Evolutionary conservation across 2,329 filamentous ascomycete species (phyloP).

Genomic region (Fusarium caatingaense): DNA sequence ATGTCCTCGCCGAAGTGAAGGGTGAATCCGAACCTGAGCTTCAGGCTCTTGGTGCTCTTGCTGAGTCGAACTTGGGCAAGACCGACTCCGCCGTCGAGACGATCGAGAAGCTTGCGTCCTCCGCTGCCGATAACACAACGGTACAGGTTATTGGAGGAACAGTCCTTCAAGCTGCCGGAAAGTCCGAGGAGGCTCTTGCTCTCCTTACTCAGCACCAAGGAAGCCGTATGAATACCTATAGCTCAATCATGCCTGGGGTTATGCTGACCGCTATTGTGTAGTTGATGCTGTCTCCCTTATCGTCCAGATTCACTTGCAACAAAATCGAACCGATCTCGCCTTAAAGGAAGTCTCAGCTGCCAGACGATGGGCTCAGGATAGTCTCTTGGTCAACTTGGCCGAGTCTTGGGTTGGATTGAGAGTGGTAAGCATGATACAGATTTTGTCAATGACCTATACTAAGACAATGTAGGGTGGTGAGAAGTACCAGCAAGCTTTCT

Average conservation of each 20-base stretch:
- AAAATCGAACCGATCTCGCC: conserved; percentile 92
- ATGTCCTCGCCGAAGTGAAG: conserved; percentile 76
- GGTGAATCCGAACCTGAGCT: conserved; percentile 77
- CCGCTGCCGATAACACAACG: conserved; percentile 76
- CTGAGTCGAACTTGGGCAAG: conserved; percentile 72
- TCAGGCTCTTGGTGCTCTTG: conserved; percentile 79
- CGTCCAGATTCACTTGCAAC: conserved; percentile 89
- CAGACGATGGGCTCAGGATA: conserved; percentile 95
- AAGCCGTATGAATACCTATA: conserved; percentile 70
- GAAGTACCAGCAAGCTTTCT: conserved; percentile 96
- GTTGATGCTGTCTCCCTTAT: conserved; percentile 85
- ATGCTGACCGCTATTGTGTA: conserved; percentile 49
- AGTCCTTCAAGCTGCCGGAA: conserved; percentile 81
- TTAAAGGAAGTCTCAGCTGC: conserved; percentile 89
- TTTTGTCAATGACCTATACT: conserved; percentile 31
- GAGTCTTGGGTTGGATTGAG: conserved; percentile 95
- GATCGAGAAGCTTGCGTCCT: conserved; percentile 74
- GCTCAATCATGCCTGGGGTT: conserved; percentile 6
- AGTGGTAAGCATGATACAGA: conserved; percentile 65
- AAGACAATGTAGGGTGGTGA: conserved; percentile 78
- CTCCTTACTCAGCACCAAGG: conserved; percentile 86
- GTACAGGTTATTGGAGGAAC: conserved; percentile 88
- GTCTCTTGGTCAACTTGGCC: conserved; percentile 89
- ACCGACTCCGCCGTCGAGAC: conserved; percentile 70
- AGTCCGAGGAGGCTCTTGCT: conserved; percentile 85